phyloP scores from a whole-genome alignment of 306 rosid species.

The Begonia fuchsioides region DNA sequence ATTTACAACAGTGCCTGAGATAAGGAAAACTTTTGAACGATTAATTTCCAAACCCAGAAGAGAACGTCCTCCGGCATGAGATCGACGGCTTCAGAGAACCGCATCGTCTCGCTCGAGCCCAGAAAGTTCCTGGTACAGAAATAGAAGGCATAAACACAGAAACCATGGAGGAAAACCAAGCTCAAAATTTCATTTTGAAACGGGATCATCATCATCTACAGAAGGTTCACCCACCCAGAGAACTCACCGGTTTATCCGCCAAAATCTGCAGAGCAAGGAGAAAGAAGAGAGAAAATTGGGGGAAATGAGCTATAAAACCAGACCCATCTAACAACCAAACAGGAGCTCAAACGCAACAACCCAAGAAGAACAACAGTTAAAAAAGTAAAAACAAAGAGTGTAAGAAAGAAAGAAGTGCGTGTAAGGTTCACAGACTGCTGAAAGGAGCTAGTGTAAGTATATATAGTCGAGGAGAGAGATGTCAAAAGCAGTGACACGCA shows the following conservation, averaged over 20 bases:
- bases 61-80: too few relatives aligned
- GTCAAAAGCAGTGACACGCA: constrained; percentile 1
- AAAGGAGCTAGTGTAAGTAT: constrained; percentile 4
- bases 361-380: constrained; percentile 8
- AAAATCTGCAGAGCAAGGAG: constrained; percentile 32
- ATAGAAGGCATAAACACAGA: constrained; percentile 27
- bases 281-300: constrained; percentile 3
- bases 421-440: constrained; percentile 7
- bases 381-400: constrained; percentile 15
- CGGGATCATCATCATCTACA: too few relatives aligned
- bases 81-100: too few relatives aligned
- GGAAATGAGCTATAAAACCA: constrained; percentile 10
- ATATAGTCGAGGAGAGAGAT: constrained; percentile 6
- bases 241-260: constrained; percentile 38
- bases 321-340: constrained; percentile 29
- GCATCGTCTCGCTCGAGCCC: too few relatives aligned
- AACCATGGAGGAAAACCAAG: background rate
- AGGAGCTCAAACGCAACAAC: constrained; percentile 23
- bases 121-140: constrained; percentile 1
- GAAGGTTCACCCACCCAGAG: too few relatives aligned
- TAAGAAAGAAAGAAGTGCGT: constrained; percentile 3
- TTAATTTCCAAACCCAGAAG: too few relatives aligned
- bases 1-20: too few relatives aligned
- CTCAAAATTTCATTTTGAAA: too few relatives aligned
- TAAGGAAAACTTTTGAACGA: too few relatives aligned